These are phyloP conservation scores for Hysterium pulicare DNA, from an alignment of 2,329 filamentous ascomycete genomes.

Conservation along the genomic window DNA sequence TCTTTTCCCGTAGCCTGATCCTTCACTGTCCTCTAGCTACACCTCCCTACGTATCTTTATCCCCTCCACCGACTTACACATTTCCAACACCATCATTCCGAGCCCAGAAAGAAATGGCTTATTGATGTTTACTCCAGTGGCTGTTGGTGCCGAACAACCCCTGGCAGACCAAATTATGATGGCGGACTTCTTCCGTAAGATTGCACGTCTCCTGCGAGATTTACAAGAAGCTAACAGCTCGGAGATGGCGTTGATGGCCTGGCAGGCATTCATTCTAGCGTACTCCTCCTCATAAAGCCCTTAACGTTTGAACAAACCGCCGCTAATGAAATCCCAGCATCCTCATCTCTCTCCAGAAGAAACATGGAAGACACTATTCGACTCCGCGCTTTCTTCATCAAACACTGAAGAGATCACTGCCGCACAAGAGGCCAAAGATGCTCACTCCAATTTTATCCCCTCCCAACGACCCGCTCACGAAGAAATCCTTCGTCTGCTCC, in stretches of 20 bases:
- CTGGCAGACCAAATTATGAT: slow-evolving; percentile 75
- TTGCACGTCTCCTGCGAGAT: neutral
- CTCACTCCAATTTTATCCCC: slow-evolving; percentile 63
- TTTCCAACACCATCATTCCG: no score
- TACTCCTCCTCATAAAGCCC: slow-evolving; percentile 27
- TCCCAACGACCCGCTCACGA: slow-evolving; percentile 71
- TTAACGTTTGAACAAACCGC: no score
- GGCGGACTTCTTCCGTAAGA: slow-evolving; percentile 74
- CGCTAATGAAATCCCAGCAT: slow-evolving; percentile 33
- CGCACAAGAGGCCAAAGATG: slow-evolving; percentile 34
- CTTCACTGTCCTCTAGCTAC: no score
- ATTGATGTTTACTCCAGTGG: slow-evolving; percentile 48
- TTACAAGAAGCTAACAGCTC: slow-evolving; percentile 4
- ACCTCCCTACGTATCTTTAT: no score
- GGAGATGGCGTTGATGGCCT: slow-evolving; percentile 49
- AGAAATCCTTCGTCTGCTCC: slow-evolving; percentile 84
- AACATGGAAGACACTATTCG: slow-evolving; percentile 48
- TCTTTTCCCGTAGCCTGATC: no score
- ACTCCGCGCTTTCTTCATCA: slow-evolving; percentile 30
- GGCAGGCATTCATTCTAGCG: slow-evolving; percentile 47
- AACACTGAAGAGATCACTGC: slow-evolving; percentile 30
- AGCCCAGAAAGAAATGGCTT: no score
- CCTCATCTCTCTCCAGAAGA: slow-evolving; percentile 47
- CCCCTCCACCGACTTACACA: no score
- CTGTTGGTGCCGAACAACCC: slow-evolving; percentile 81